phyloP scores from a whole-genome alignment of 2,329 filamentous ascomycete species.

The Beauveria rudraprayagi region DNA sequence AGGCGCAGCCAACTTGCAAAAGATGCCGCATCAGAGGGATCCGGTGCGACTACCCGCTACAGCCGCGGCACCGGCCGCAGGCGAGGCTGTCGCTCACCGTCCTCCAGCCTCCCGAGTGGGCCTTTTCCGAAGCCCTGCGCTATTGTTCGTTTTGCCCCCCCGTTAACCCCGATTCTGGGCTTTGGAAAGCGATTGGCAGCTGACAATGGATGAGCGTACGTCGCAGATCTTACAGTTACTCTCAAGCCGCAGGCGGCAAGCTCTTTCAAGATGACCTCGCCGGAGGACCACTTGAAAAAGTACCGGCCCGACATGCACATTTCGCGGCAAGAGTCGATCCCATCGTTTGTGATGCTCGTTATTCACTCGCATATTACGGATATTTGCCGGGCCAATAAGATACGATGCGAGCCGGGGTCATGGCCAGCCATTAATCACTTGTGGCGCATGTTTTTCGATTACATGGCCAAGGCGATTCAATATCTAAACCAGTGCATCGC shows the following conservation, averaged over 20 bases:
- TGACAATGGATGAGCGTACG: no score
- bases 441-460: neutral
- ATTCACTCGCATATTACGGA: neutral
- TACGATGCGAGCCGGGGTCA: neutral
- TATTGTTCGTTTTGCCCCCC: neutral
- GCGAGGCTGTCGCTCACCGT: neutral
- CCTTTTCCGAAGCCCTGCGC: neutral
- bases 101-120: neutral
- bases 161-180: no score
- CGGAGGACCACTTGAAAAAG: neutral
- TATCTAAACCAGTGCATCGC: neutral
- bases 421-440: neutral
- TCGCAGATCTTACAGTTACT: neutral
- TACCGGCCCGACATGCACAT: conserved; percentile 2
- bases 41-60: neutral
- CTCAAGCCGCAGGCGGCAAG: neutral
- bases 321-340: neutral
- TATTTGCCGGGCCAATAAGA: neutral
- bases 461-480: neutral
- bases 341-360: conserved; percentile 1
- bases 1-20: neutral
- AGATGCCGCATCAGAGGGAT: neutral
- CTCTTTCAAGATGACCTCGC: neutral
- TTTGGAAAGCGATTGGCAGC: neutral
- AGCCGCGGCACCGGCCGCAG: neutral